Percentiles rank a stretch among this genome's conserved stretches.
phyloP scores from a whole-genome alignment of 2,329 filamentous ascomycete species.

The Microascus cirrosus region DNA sequence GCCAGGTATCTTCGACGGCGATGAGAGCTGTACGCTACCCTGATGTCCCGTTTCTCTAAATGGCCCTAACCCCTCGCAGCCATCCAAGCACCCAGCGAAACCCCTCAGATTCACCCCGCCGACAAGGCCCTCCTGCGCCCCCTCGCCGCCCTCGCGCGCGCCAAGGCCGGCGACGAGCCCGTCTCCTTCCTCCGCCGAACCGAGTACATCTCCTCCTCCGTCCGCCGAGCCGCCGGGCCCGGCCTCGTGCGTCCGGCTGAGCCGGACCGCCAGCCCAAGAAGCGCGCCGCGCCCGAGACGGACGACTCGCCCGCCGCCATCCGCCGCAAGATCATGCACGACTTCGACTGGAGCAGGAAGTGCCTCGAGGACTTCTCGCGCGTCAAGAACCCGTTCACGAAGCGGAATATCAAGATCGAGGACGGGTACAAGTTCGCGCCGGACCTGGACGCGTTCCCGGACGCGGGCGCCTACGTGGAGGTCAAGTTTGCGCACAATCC shows the following conservation, averaged over 20 bases:
- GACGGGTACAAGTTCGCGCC: constrained; percentile 52
- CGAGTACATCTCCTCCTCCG: constrained; percentile 75
- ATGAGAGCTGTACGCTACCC: constrained; percentile 70
- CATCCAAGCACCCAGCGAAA: constrained; percentile 66
- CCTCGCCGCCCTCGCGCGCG: constrained; percentile 75
- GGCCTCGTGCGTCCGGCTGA: constrained; percentile 13
- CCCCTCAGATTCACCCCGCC: constrained; percentile 65
- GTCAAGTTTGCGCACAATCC: constrained; percentile 60
- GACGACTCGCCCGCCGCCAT: constrained; percentile 56
- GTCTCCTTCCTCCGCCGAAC: constrained; percentile 93
- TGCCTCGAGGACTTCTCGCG: constrained; percentile 39
- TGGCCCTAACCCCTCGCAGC: constrained; percentile 39
- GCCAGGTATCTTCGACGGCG: constrained; percentile 87
- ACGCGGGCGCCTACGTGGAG: constrained; percentile 57
- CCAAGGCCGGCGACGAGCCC: constrained; percentile 61
- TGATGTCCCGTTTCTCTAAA: too few species aligned
- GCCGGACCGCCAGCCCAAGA: constrained; percentile 16
- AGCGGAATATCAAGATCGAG: constrained; percentile 45
- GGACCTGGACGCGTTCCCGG: constrained; percentile 58
- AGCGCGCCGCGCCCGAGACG: constrained; percentile 43
- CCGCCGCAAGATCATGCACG: constrained; percentile 55
- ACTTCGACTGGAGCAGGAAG: constrained; percentile 43
- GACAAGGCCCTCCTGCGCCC: constrained; percentile 78
- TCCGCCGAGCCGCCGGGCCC: constrained; percentile 13
- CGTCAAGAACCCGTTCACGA: constrained; percentile 46